phyloP scores from a whole-genome alignment of 148 eudicot species.

The Arctostaphylos glauca region DNA sequence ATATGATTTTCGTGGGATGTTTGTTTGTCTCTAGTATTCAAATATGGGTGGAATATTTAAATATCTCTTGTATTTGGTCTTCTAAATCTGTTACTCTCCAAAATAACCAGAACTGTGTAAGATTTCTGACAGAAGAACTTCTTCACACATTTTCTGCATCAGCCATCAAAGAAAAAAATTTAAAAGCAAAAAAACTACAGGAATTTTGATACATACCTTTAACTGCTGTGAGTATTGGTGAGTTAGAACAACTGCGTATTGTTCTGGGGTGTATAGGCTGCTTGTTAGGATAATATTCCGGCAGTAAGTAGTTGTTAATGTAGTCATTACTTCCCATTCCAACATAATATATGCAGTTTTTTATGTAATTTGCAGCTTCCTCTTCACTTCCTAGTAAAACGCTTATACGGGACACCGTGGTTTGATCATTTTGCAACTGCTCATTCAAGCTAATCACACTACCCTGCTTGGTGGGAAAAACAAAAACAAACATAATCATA shows the following conservation, averaged over 20 bases:
- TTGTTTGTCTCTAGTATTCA: too few relatives aligned
- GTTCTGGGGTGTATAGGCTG: conserved; percentile 16
- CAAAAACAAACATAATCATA: not conserved
- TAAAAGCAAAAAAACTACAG: not conserved
- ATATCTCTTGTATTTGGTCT: too few relatives aligned
- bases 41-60: too few relatives aligned
- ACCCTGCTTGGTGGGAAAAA: conserved; percentile 35
- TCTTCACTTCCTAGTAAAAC: conserved; percentile 14
- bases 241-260: conserved; percentile 38
- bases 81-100: too few relatives aligned
- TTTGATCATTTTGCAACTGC: conserved; percentile 43
- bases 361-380: conserved; percentile 23
- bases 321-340: conserved; percentile 65
- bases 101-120: too few relatives aligned
- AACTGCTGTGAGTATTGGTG: conserved; percentile 33
- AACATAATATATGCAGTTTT: conserved; percentile 43
- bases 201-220: conserved; percentile 22
- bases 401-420: conserved; percentile 12
- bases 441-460: conserved; percentile 32
- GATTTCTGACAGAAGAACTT: too few relatives aligned
- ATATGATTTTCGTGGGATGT: not conserved
- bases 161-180: not conserved
- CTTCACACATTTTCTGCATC: too few relatives aligned
- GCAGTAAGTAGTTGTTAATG: conserved; percentile 52
- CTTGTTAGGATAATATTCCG: conserved; percentile 28